These are phyloP conservation scores for Crataegus laevigata DNA, from an alignment of 306 rosid genomes.

Conservation along the genomic window DNA sequence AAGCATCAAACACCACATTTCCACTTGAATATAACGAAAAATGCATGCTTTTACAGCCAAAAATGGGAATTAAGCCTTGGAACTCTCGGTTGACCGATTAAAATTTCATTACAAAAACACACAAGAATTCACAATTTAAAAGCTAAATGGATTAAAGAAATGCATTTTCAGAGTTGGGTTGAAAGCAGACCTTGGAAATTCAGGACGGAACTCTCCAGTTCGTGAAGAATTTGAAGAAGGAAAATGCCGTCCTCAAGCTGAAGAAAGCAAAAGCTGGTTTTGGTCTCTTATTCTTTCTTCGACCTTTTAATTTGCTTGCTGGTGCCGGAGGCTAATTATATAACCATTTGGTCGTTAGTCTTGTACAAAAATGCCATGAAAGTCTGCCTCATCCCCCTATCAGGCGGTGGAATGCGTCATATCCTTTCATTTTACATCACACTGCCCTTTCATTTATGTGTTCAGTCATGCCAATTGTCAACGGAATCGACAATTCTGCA, in stretches of 20 bases:
- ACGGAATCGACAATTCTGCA: not conserved
- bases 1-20: not conserved
- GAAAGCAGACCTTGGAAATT: constrained; percentile 25
- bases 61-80: not conserved
- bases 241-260: not conserved
- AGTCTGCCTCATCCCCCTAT: not conserved
- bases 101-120: not conserved
- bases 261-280: not conserved
- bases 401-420: not conserved
- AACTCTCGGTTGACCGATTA: not conserved
- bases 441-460: not conserved
- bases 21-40: not conserved
- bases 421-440: not conserved
- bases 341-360: not conserved
- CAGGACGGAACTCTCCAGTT: constrained; percentile 6
- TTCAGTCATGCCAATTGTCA: too few relatives aligned
- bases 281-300: not conserved
- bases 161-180: not conserved
- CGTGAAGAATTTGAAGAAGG: not conserved
- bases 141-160: not conserved
- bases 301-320: not conserved
- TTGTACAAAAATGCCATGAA: constrained; percentile 15
- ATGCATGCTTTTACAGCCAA: not conserved
- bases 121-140: not conserved
- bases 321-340: not conserved